Percentiles rank a stretch among this genome's conserved stretches.
Evolutionary conservation across 768 basidiomycete species (phyloP).

Genomic region (Myochromella boudieri): DNA sequence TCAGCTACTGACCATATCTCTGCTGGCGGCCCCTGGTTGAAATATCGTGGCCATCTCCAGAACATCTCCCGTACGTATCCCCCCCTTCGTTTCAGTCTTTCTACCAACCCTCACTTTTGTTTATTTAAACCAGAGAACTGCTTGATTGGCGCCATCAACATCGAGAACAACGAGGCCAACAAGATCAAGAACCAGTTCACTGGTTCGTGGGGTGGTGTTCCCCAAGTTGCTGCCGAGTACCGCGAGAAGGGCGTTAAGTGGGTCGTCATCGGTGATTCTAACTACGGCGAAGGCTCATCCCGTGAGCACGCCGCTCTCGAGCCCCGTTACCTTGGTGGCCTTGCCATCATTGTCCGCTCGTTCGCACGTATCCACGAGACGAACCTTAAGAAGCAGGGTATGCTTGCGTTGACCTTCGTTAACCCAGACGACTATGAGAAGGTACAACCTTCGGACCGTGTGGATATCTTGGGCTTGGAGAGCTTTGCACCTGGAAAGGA

Average conservation of each 20-base stretch:
- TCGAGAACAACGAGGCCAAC: constrained; percentile 95
- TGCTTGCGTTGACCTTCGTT: constrained; percentile 93
- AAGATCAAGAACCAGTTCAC: constrained; percentile 89
- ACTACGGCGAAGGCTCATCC: constrained; percentile 98
- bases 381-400: constrained; percentile 99
- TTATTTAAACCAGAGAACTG: constrained; percentile 78
- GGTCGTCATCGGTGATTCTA: constrained; percentile 95
- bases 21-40: constrained; percentile 98
- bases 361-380: constrained; percentile 99
- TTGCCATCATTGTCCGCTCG: constrained; percentile 93
- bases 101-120: not conserved
- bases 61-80: constrained; percentile 85
- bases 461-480: constrained; percentile 88
- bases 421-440: constrained; percentile 95
- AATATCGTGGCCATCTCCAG: constrained; percentile 97
- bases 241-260: constrained; percentile 89
- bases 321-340: constrained; percentile 91
- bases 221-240: constrained; percentile 84
- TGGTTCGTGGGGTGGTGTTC: constrained; percentile 84
- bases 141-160: constrained; percentile 95
- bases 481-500: constrained; percentile 90
- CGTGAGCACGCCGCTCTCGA: constrained; percentile 98
- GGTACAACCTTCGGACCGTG: constrained; percentile 81
- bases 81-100: constrained; percentile 9
- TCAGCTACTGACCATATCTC: constrained; percentile 90